Evolutionary conservation across 306 rosid genomes (phyloP).

Genomic region (Sphenostylis stenocarpa): DNA sequence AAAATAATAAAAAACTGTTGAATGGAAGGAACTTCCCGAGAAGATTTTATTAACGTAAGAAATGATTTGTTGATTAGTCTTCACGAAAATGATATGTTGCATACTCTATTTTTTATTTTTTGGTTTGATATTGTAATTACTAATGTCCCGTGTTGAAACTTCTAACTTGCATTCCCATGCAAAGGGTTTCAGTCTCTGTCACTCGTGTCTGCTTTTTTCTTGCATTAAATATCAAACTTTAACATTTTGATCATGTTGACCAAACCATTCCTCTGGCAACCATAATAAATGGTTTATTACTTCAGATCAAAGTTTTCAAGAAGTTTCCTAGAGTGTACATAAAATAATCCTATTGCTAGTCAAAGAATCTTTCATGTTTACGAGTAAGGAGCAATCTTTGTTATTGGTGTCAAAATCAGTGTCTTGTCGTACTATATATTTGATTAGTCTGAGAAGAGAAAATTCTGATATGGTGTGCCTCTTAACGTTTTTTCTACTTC

Average conservation of each 20-base stretch:
- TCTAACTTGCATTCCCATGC: not conserved
- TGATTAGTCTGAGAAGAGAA: conserved; percentile 34
- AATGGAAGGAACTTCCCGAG: too few relatives aligned
- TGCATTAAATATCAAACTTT: not conserved
- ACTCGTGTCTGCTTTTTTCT: not conserved
- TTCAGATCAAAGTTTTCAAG: not conserved
- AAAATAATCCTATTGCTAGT: not conserved
- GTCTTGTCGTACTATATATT: too few relatives aligned
- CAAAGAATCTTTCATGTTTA: conserved; percentile 5
- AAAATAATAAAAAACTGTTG: too few relatives aligned
- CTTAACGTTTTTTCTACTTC: conserved; percentile 41
- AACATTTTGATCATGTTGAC: not conserved
- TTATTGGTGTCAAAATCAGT: too few relatives aligned
- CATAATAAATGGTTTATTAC: not conserved
- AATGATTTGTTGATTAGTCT: too few relatives aligned
- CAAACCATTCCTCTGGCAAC: not conserved
- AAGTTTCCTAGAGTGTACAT: not conserved
- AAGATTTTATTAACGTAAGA: too few relatives aligned
- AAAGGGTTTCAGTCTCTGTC: not conserved
- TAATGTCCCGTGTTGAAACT: too few relatives aligned
- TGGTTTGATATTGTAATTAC: too few relatives aligned
- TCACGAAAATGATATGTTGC: too few relatives aligned
- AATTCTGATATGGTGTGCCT: conserved; percentile 46
- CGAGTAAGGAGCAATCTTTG: too few relatives aligned
- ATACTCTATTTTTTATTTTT: too few relatives aligned